A percentile compares a stretch with the other conserved stretches of the same genome.
These are phyloP conservation scores for Clausena lansium DNA, from an alignment of 345 rosid genomes.

Conservation along the genomic window DNA sequence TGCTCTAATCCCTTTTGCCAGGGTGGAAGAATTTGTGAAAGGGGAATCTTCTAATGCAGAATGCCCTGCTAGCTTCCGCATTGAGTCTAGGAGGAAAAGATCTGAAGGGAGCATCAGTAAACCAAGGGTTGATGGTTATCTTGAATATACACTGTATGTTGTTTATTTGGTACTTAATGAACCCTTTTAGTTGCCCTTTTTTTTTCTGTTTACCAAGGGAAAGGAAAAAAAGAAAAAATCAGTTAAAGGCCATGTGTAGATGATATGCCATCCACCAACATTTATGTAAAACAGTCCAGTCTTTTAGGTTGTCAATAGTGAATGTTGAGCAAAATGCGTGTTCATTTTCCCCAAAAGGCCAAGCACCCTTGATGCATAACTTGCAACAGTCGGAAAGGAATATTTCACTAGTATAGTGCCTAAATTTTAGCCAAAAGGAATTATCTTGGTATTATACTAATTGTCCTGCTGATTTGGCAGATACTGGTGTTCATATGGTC, in stretches of 20 bases:
- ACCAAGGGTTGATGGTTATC: conserved; percentile 62
- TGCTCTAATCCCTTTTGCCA: conserved; percentile 50
- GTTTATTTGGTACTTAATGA: conserved; percentile 4
- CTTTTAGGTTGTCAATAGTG: not conserved
- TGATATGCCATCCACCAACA: not conserved
- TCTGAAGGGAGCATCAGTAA: conserved; percentile 51
- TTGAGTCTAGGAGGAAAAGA: conserved; percentile 62
- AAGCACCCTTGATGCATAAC: not conserved
- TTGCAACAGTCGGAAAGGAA: not conserved
- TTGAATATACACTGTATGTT: conserved; percentile 55
- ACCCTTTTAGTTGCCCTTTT: not conserved
- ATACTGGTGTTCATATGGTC: conserved; percentile 65
- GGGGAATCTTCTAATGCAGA: conserved; percentile 54
- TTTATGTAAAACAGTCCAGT: not conserved
- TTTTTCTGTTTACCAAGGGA: not conserved
- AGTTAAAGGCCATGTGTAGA: not conserved
- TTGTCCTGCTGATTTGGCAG: conserved; percentile 27
- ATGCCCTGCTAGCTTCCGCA: conserved; percentile 55
- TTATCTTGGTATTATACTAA: conserved; percentile 12
- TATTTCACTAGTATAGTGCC: not conserved
- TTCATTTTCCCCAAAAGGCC: conserved; percentile 2
- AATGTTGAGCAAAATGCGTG: conserved; percentile 2
- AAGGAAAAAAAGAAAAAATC: too few relatives aligned
- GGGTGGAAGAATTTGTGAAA: conserved; percentile 57
- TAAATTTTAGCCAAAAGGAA: not conserved